Conservation (phyloP, 2,329 filamentous ascomycete species). For the Emmonsia crescens region DNA sequence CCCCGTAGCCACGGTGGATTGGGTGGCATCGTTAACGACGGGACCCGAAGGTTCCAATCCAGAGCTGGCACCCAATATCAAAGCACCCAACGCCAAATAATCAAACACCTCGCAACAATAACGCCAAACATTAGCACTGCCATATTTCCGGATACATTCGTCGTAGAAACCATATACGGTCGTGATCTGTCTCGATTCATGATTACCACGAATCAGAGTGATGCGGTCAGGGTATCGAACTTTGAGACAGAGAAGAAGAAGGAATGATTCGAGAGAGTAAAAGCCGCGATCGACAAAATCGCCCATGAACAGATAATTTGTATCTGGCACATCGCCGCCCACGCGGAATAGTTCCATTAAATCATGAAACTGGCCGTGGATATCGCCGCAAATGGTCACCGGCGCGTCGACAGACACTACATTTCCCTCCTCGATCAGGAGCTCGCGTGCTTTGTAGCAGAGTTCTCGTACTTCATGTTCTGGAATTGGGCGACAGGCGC, state of each 20-base stretch:
- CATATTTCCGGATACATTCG: slow-evolving; percentile 94
- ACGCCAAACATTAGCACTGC: slow-evolving; percentile 97
- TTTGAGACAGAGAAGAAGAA: slow-evolving; percentile 91
- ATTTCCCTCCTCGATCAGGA: slow-evolving; percentile 99
- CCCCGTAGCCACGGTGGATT: slow-evolving; percentile 39
- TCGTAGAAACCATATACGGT: slow-evolving; percentile 99
- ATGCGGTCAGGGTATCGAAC: slow-evolving; percentile 92
- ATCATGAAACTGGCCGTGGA: slow-evolving; percentile 98
- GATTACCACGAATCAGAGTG: slow-evolving; percentile 92
- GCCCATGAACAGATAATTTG: slow-evolving; percentile 94
- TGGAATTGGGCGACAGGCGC: slow-evolving; percentile 90
- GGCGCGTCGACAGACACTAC: slow-evolving; percentile 93
- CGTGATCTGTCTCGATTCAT: slow-evolving; percentile 93
- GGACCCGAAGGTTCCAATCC: slow-evolving; percentile 50
- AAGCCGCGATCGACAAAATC: slow-evolving; percentile 98
- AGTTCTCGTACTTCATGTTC: slow-evolving; percentile 92
- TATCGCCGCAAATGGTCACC: slow-evolving; percentile 97
- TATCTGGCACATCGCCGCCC: slow-evolving; percentile 91
- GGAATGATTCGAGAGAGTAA: slow-evolving; percentile 98
- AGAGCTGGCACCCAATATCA: slow-evolving; percentile 86
- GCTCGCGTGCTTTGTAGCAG: slow-evolving; percentile 96
- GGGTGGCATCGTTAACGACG: slow-evolving; percentile 34
- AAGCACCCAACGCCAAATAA: slow-evolving; percentile 88
- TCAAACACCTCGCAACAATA: slow-evolving; percentile 99
- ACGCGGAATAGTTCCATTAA: slow-evolving; percentile 99